These are phyloP conservation scores for Phycomyces nitens DNA, from an alignment of 192 early-diverging fungal genomes.

Conservation along the genomic window DNA sequence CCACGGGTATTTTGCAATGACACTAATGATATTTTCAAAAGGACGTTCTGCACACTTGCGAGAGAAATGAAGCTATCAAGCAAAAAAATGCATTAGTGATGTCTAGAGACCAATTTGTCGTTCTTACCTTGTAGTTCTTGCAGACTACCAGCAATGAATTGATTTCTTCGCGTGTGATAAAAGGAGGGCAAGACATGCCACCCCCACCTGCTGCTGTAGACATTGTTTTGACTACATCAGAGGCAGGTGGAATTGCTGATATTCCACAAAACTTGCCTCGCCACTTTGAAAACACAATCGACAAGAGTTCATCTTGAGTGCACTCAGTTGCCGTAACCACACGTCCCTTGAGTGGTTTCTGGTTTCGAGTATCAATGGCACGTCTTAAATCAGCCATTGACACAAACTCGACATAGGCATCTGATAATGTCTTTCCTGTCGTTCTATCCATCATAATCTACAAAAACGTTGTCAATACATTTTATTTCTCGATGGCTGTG, in stretches of 20 bases:
- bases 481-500: too few relatives aligned
- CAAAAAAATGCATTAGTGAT: too few relatives aligned
- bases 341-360: slow-evolving; percentile 60
- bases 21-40: slow-evolving; percentile 74
- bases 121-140: slow-evolving; percentile 66
- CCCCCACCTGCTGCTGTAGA: slow-evolving; percentile 17
- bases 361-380: slow-evolving; percentile 52
- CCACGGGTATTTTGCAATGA: slow-evolving; percentile 73
- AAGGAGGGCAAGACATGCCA: slow-evolving; percentile 23
- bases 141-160: slow-evolving; percentile 65
- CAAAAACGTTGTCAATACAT: too few relatives aligned
- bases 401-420: slow-evolving; percentile 64
- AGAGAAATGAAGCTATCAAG: slow-evolving; percentile 64
- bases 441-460: slow-evolving; percentile 57
- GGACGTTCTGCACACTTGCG: slow-evolving; percentile 71
- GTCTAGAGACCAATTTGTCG: too few relatives aligned
- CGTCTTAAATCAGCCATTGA: slow-evolving; percentile 46
- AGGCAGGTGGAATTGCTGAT: slow-evolving; percentile 36
- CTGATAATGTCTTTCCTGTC: slow-evolving; percentile 70
- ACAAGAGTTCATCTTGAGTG: slow-evolving; percentile 55
- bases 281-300: slow-evolving; percentile 57
- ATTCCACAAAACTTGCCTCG: slow-evolving; percentile 45
- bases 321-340: slow-evolving; percentile 47
- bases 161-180: slow-evolving; percentile 70
- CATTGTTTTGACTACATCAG: slow-evolving; percentile 11